Base-by-base conservation (phyloP, 805 yeast species). In the Suhomyces sp. region DNA sequence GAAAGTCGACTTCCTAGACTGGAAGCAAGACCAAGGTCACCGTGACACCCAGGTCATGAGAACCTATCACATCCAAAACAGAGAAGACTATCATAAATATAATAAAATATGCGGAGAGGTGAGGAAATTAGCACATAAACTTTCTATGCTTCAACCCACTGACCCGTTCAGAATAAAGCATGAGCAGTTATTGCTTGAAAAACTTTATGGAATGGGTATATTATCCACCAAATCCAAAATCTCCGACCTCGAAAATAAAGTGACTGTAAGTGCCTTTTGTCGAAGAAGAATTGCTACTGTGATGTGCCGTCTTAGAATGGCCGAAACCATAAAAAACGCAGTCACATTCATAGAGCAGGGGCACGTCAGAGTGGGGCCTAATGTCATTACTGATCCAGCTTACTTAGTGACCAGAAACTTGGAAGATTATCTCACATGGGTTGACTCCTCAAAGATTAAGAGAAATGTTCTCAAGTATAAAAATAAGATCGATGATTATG, bases 391-490 rank as follows among this genome's bases (percentile, higher is more conserved):
- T 0, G 99, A 94, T 69, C 96, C 98, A 3, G 97, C 98, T 0
- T 93, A 86, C 67, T 76, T 96, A 62, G 94, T 94, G 5, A 93
- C 97, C 2, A 81, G 97, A 66, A 90, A 84, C 62, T 80, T 94
- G 88, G 99, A 94, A 68, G 99, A 94, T 69, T 94, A 90, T 69
- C 79, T 94, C 61, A 94, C 99, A 3, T 94, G 99, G 99, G 94
- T 89, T n/a, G 97, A 94, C 64, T 81, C 86, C 42, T 87, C 96
- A 60, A 96, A 94, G 86, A 92, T 96, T 71, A 92, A 88, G 78
- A 81, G 87, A 64, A 90, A 90, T 60, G 83, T 93, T 54, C 84
- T 92, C 72, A 88, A 88, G 73, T 94, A 88, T 77, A 87, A 89
- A 72, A 92, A 93, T 60, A 73, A 76, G 67, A 73, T 76, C 57